Base-by-base conservation (phyloP, 805 yeast genomes). In the Candida anglica region DNA sequence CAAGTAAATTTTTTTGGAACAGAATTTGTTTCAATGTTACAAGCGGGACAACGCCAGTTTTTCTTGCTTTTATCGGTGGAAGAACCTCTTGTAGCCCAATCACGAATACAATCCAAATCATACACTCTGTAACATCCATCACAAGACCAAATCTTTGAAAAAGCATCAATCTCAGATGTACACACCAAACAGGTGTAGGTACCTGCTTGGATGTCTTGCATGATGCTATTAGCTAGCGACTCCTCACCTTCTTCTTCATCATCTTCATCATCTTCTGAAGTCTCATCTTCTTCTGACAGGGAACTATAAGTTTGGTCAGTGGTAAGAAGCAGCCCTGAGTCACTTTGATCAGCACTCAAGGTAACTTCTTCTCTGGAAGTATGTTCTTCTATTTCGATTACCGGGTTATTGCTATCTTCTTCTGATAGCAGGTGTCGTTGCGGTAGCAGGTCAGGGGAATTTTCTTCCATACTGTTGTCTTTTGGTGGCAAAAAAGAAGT, bases 11-110 rank as follows among this genome's bases (percentile, higher is more conserved):
- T 70, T 42, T 58, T 70, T 23, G 86, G 88, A 28, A 73, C 66
- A 47, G 60, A 56, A 33, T 58, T 63, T 32, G 64, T 60, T 20
- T 61, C 75, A 30, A 58, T 64, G 58, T 77, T 86, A 54, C 95
- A 85, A 3, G 84, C 73, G 0, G 96, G 96, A 56, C 97, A 88
- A 47, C 88, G 70, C 96, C 96, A 88, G 26, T 69, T 64, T 31
- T 72, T 73, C 28, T 71, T 69, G 1, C 58, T 60, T 30, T 53
- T 48, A 21, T 76, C 76, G 1, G 85, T 80, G 5, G 85, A 74
- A 2, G 84, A 75, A 4, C 89, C 89, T 40, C 84, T 69, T 16
- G 63, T 56, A 3, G 96, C 91, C 98, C 98, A 93, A 43, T 81
- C 86, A 32, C 74, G 63, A 28, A 88, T 82, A 62, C 98, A 91